phyloP scores from a whole-genome alignment of 805 yeast genomes.

The Peterozyma xylosa region DNA sequence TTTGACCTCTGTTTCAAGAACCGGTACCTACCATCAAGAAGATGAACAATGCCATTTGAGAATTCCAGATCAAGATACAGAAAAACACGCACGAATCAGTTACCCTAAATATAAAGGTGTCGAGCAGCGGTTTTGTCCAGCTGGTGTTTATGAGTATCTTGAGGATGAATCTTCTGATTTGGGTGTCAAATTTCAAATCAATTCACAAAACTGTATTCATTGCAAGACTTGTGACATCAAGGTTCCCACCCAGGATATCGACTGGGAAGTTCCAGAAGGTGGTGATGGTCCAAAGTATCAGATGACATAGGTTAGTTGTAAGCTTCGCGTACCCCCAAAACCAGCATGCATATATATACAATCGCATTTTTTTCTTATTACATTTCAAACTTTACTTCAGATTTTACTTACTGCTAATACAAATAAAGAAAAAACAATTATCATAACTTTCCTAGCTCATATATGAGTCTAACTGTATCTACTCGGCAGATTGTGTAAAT shows the following conservation, averaged over 20 bases:
- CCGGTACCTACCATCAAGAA: conserved; percentile 95
- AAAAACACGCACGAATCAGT: conserved; percentile 57
- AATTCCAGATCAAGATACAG: conserved; percentile 52
- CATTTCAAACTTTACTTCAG: too few relatives aligned
- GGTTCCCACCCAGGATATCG: conserved; percentile 89
- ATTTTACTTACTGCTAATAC: too few relatives aligned
- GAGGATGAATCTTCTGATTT: conserved; percentile 49
- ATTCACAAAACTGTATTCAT: conserved; percentile 95
- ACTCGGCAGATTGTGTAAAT: too few relatives aligned
- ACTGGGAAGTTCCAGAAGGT: conserved; percentile 98
- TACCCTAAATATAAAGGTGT: conserved; percentile 80
- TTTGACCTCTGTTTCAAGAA: conserved; percentile 89
- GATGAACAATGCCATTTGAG: conserved; percentile 87
- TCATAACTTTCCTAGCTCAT: too few relatives aligned
- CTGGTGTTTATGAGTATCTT: conserved; percentile 92
- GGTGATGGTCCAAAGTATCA: conserved; percentile 98
- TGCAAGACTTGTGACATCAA: conserved; percentile 98
- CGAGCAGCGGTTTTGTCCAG: conserved; percentile 93
- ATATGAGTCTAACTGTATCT: too few relatives aligned
- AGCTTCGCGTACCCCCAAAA: not conserved
- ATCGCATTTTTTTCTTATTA: too few relatives aligned
- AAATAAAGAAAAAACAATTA: not conserved
- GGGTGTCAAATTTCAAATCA: conserved; percentile 86
- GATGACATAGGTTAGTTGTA: conserved; percentile 42
- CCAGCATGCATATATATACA: too few relatives aligned